Percentiles rank a stretch among this genome's conserved stretches.
Conservation (phyloP, 164 flowering plant genomes). For the Vitis amurensis region DNA sequence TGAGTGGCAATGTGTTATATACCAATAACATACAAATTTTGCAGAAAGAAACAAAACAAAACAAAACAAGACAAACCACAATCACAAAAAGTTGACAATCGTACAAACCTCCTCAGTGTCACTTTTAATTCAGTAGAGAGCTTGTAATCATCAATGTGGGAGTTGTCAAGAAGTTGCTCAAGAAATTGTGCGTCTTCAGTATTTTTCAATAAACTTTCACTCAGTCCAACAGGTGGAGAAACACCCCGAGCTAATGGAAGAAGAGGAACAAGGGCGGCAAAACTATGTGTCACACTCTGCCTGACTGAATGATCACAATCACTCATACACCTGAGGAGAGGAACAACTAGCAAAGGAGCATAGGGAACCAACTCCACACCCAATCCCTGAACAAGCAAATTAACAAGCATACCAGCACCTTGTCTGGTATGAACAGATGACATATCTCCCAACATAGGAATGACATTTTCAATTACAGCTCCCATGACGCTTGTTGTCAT, state of each 20-base stretch:
- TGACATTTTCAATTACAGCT: conserved; percentile 70
- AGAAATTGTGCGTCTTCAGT: conserved; percentile 82
- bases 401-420: conserved; percentile 96
- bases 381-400: conserved; percentile 86
- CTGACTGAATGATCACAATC: conserved; percentile 88
- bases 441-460: conserved; percentile 81
- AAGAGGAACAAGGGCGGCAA: conserved; percentile 99
- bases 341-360: conserved; percentile 90
- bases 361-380: conserved; percentile 88
- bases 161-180: conserved; percentile 96
- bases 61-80: not conserved
- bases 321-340: conserved; percentile 95
- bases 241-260: conserved; percentile 95
- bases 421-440: conserved; percentile 79
- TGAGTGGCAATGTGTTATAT: too few relatives aligned
- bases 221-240: conserved; percentile 70
- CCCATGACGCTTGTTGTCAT: conserved; percentile 77
- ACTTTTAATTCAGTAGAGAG: conserved; percentile 80
- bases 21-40: not conserved
- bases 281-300: conserved; percentile 93
- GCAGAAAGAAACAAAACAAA: not conserved
- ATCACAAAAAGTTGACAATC: not conserved
- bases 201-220: conserved; percentile 62
- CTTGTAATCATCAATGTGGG: conserved; percentile 92
- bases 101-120: conserved; percentile 71